These are phyloP conservation scores for Acer yangbiense DNA, from an alignment of 345 rosid species.

Conservation along the genomic window DNA sequence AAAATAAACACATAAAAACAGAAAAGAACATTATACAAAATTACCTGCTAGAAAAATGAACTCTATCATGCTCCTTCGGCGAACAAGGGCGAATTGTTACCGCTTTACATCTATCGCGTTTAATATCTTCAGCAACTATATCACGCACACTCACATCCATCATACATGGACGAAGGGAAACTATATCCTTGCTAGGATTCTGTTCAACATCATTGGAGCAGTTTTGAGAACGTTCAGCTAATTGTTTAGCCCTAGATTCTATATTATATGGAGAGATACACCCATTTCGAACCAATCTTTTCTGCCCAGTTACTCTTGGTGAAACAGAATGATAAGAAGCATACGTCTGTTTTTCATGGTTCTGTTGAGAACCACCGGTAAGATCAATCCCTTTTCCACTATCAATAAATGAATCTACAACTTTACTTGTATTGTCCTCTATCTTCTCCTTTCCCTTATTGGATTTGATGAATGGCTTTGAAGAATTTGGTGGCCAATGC, in stretches of 20 bases:
- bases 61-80: conserved; percentile 27
- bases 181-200: conserved; percentile 25
- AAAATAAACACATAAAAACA: not conserved
- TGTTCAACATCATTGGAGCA: conserved; percentile 27
- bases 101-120: conserved; percentile 48
- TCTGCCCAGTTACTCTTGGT: conserved; percentile 51
- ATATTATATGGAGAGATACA: conserved; percentile 79
- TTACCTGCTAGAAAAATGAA: conserved; percentile 51
- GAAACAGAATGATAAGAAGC: conserved; percentile 29
- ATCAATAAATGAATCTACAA: conserved; percentile 36
- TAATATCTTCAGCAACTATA: conserved; percentile 47
- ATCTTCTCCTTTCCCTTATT: conserved; percentile 75
- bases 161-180: conserved; percentile 33
- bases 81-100: conserved; percentile 29
- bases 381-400: conserved; percentile 40
- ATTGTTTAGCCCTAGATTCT: conserved; percentile 50
- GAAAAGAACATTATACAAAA: not conserved
- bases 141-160: conserved; percentile 44
- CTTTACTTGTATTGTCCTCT: conserved; percentile 32
- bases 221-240: conserved; percentile 30
- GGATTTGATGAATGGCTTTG: conserved; percentile 29
- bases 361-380: conserved; percentile 34
- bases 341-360: conserved; percentile 26
- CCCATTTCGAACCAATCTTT: conserved; percentile 83
- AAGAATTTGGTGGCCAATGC: conserved; percentile 28